Evolutionary conservation across 1,139 yeast species (phyloP).

Genomic region (Blastobotrys capitulatus): DNA sequence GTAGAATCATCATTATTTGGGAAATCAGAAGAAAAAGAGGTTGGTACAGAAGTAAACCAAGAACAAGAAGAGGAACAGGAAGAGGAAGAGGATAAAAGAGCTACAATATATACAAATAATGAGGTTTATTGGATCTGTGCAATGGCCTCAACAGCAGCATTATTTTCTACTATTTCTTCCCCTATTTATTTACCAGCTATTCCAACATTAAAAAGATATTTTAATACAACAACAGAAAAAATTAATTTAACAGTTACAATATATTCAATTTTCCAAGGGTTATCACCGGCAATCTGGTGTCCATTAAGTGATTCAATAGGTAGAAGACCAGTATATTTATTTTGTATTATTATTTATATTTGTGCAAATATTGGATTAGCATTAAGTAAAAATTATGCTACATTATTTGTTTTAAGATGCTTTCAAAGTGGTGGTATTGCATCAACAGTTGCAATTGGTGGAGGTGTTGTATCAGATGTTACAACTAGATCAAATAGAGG

Average conservation of each 20-base stretch:
- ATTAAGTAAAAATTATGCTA: slow-evolving; percentile 46
- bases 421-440: slow-evolving; percentile 68
- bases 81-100: neutral
- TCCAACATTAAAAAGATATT: slow-evolving; percentile 46
- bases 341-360: slow-evolving; percentile 49
- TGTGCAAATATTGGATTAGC: slow-evolving; percentile 61
- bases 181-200: slow-evolving; percentile 74
- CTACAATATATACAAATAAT: slow-evolving; percentile 33
- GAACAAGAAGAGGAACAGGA: neutral
- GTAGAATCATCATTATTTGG: too few species aligned
- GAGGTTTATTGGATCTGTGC: slow-evolving; percentile 38
- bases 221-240: slow-evolving; percentile 47
- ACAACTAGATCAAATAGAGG: slow-evolving; percentile 61
- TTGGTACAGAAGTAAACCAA: neutral
- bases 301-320: slow-evolving; percentile 64
- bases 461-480: slow-evolving; percentile 66
- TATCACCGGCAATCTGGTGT: slow-evolving; percentile 60
- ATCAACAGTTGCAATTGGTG: slow-evolving; percentile 59
- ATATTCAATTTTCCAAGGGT: slow-evolving; percentile 65
- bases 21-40: too few species aligned
- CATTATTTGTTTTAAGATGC: slow-evolving; percentile 53
- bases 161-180: slow-evolving; percentile 61
- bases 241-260: slow-evolving; percentile 67
- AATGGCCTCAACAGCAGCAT: slow-evolving; percentile 43
- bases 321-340: slow-evolving; percentile 56